Evolutionary conservation across 1,284 basidiomycete species (phyloP).

Genomic region (Pseudozyma pruni): DNA sequence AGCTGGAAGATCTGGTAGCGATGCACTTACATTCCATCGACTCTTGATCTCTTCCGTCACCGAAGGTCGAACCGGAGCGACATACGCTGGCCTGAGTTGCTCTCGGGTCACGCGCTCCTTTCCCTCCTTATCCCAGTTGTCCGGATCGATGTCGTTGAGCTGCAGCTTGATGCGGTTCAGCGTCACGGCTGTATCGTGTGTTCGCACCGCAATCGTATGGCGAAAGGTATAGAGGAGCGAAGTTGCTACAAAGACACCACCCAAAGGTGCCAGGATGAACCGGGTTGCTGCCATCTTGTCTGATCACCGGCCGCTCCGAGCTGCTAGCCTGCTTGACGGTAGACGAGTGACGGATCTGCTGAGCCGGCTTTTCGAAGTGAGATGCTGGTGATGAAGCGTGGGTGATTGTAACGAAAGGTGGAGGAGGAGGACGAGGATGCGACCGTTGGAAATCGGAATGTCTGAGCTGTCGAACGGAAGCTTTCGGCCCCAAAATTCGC

Average conservation of each 20-base stretch:
- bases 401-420: too few species aligned
- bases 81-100: slow-evolving; percentile 42
- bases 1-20: too few species aligned
- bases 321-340: too few species aligned
- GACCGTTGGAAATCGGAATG: slow-evolving; percentile 18
- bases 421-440: slow-evolving; percentile 2
- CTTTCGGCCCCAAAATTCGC: slow-evolving; percentile 5
- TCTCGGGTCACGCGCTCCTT: slow-evolving; percentile 26
- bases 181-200: slow-evolving; percentile 39
- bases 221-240: slow-evolving; percentile 52
- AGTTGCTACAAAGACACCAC: slow-evolving; percentile 49
- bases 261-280: slow-evolving; percentile 38
- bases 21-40: slow-evolving; percentile 52
- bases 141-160: slow-evolving; percentile 52
- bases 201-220: slow-evolving; percentile 49
- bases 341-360: too few species aligned
- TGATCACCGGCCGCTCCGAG: too few species aligned
- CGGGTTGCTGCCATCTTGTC: slow-evolving; percentile 40
- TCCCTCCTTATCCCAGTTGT: slow-evolving; percentile 50
- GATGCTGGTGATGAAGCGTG: too few species aligned
- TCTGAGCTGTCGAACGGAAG: neutral
- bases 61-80: slow-evolving; percentile 34
- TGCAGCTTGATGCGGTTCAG: slow-evolving; percentile 44
- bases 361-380: too few species aligned
- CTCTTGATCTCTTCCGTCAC: slow-evolving; percentile 52